Percentiles rank a stretch among this genome's conserved stretches.
Conservation (phyloP, 768 basidiomycete genomes). For the Boletellus emodensis region DNA sequence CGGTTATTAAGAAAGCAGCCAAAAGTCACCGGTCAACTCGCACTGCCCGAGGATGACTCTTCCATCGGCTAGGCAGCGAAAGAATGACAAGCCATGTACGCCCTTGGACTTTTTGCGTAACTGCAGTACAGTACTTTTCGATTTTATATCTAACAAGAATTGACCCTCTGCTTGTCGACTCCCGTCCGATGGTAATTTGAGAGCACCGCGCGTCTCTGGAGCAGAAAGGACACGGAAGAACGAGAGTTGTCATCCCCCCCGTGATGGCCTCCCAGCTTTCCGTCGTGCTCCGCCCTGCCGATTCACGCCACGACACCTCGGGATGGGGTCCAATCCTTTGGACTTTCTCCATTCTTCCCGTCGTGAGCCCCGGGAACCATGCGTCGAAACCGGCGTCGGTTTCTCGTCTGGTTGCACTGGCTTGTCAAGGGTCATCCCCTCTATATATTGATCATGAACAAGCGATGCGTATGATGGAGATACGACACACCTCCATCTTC, state of each 20-base stretch:
- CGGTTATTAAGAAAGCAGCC: constrained; percentile 1
- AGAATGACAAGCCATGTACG: background rate
- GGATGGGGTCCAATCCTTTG: constrained; percentile 62
- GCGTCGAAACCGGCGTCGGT: constrained; percentile 61
- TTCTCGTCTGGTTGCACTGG: constrained; percentile 22
- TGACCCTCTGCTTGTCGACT: background rate
- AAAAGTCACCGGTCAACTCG: background rate
- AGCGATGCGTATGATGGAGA: background rate
- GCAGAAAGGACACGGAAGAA: background rate
- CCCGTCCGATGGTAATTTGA: background rate
- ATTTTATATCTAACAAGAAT: constrained; percentile 2
- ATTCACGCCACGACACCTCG: constrained; percentile 55
- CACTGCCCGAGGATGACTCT: background rate
- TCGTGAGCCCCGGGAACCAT: constrained; percentile 72
- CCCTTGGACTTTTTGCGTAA: background rate
- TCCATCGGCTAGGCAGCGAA: constrained; percentile 10
- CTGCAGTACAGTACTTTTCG: constrained; percentile 13
- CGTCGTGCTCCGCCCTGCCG: constrained; percentile 62
- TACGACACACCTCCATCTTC: constrained; percentile 21
- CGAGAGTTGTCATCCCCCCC: constrained; percentile 51
- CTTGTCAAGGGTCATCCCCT: constrained; percentile 54
- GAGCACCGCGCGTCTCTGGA: too few species aligned
- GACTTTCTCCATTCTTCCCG: constrained; percentile 80
- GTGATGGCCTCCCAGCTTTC: constrained; percentile 66
- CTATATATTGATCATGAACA: constrained; percentile 26